Evolutionary conservation across 495 filamentous ascomycete species (phyloP).

Genomic region (Halenospora varia): DNA sequence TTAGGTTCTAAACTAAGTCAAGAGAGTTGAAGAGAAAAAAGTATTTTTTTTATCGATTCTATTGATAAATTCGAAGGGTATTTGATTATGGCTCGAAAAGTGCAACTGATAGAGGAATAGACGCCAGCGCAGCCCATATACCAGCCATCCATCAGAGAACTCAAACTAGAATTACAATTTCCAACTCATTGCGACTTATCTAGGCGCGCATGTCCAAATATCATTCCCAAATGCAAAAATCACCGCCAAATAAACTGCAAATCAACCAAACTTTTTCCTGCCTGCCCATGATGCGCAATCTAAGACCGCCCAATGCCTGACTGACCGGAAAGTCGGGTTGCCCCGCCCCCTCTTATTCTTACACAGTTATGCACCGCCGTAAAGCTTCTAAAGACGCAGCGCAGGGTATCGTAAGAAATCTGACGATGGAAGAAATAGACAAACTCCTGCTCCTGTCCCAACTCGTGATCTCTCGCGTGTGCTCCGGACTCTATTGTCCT

Average conservation of each 20-base stretch:
- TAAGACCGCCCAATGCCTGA: slow-evolving; percentile 7
- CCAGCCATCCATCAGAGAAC: slow-evolving; percentile 5
- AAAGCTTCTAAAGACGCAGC: slow-evolving; percentile 14
- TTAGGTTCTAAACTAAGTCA: no score
- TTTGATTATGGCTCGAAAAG: slow-evolving; percentile 2
- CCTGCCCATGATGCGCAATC: slow-evolving; percentile 13
- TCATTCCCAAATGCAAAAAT: slow-evolving; percentile 1
- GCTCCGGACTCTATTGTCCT: slow-evolving; percentile 19
- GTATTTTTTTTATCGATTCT: not conserved
- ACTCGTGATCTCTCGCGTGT: not conserved
- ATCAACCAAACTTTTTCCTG: slow-evolving; percentile 14
- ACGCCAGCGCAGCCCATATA: slow-evolving; percentile 10
- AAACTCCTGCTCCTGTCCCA: not conserved
- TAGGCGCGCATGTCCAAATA: not conserved
- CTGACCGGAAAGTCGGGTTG: slow-evolving; percentile 5
- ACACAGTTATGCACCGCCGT: slow-evolving; percentile 6
- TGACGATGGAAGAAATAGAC: slow-evolving; percentile 15
- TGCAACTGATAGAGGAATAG: slow-evolving; percentile 6
- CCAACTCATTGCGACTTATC: not conserved
- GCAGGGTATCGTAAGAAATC: slow-evolving; percentile 22
- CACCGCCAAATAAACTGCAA: slow-evolving; percentile 1
- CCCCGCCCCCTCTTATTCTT: slow-evolving; percentile 9
- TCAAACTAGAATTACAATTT: slow-evolving; percentile 18
- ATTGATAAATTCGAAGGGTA: not conserved
- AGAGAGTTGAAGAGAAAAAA: no score